Percentiles rank a stretch among this genome's conserved stretches.
Evolutionary conservation across 139 green algal species (phyloP).

Genomic region (Chlamydomonas schloesseri): DNA sequence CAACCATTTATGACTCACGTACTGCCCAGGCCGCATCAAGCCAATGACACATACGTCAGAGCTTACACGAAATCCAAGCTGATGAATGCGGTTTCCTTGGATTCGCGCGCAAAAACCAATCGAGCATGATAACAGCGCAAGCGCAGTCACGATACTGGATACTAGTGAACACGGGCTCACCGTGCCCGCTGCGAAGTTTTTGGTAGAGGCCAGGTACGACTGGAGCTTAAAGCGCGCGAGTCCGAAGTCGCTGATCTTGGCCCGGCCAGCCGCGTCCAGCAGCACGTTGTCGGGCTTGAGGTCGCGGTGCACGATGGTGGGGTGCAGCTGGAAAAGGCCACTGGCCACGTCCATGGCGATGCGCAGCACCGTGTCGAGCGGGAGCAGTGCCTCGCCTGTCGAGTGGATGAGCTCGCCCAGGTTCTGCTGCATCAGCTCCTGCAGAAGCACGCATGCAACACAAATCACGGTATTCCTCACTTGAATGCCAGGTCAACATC

Average conservation of each 20-base stretch:
- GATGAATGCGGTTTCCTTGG: neutral
- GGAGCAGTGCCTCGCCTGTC: neutral
- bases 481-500: too few species aligned
- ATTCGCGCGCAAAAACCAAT: too few species aligned
- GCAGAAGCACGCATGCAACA: too few species aligned
- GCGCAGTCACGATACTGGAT: too few species aligned
- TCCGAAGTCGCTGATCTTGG: slow-evolving; percentile 61
- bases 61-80: neutral
- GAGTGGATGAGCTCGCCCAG: neutral
- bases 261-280: slow-evolving; percentile 52
- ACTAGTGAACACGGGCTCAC: neutral
- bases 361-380: neutral
- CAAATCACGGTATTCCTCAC: too few species aligned
- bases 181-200: neutral
- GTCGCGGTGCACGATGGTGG: slow-evolving; percentile 82
- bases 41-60: too few species aligned
- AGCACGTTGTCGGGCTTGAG: slow-evolving; percentile 93
- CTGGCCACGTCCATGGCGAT: neutral
- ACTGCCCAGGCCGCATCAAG: neutral
- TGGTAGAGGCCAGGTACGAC: neutral
- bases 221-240: slow-evolving; percentile 18
- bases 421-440: slow-evolving; percentile 25
- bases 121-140: too few species aligned
- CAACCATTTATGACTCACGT: neutral
- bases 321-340: slow-evolving; percentile 79